Evolutionary conservation across 2,329 filamentous ascomycete genomes (phyloP), one percentile per base, ranked within the genome.

Genomic region (Venturia carpophila): DNA sequence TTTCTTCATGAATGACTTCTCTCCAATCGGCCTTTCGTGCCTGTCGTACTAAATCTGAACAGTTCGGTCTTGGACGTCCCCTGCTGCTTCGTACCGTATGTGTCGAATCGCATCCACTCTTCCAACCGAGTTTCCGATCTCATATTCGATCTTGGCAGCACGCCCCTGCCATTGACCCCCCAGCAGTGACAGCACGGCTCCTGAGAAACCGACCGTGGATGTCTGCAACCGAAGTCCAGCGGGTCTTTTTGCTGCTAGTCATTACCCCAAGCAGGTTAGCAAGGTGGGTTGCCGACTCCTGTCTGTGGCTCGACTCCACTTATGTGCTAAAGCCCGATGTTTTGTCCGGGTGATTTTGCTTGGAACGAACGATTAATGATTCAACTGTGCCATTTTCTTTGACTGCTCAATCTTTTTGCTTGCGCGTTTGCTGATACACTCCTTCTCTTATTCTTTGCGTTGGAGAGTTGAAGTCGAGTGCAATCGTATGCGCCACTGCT

Each of bases 291-390:
- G 49, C 49, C 49, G 24, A 56, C 24, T 34, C 5, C 49, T 24
- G 49, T 47, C 15, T 47, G 17, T 47, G 45, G 45, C 45, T 47
- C 47, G 4, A 11, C 47, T 52, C 47, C 47, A 52, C 47, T 27
- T 52, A 15, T 27, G 24, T 37, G 6, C 52, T n/a, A 39, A 56
- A 49, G 4, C 19, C 52, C 52, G 52, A 37, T 58, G 52, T 37
- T 58, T 58, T 58, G 52, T 58, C 52, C 52, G 52, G 24, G 52
- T 11, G 52, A 58, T 37, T 37, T 27, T 58, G 3, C 17, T 19
- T 58, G 27, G 5, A 41, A 7, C 21, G 27, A n/a, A n/a, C n/a
- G 17, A 37, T 52, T 37, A n/a, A 58, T 58, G n/a, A n/a, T n/a
- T 58, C 52, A 37, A 27, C 52, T 58, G 52, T 34, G 52, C 52